Conservation (phyloP, 1,284 basidiomycete species). For the Dichomitus squalens region DNA sequence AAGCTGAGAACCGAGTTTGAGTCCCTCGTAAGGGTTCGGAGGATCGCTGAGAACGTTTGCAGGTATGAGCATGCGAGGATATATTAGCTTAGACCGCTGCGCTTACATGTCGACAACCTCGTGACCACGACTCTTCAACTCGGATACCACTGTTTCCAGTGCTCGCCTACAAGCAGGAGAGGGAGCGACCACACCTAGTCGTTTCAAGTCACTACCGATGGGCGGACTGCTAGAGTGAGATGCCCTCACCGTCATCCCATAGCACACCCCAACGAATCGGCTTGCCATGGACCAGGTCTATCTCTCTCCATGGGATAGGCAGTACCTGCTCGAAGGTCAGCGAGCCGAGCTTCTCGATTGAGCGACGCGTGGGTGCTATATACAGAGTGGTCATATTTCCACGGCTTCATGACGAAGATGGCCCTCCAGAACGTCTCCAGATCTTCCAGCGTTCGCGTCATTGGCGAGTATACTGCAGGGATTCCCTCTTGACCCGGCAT, state of each 20-base stretch:
- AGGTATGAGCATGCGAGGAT: too few relatives aligned
- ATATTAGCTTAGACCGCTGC: not conserved
- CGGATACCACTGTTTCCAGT: constrained; percentile 49
- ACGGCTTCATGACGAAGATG: constrained; percentile 59
- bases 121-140: constrained; percentile 50
- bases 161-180: constrained; percentile 66
- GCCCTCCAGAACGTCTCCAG: constrained; percentile 38
- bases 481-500: constrained; percentile 57
- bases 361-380: not conserved
- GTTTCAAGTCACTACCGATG: not conserved
- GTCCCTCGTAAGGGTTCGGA: constrained; percentile 41
- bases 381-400: constrained; percentile 64
- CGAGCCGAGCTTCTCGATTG: not conserved
- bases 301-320: constrained; percentile 57
- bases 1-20: constrained; percentile 41
- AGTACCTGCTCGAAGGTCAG: constrained; percentile 38
- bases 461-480: constrained; percentile 35
- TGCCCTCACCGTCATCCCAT: constrained; percentile 49
- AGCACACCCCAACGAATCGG: constrained; percentile 56
- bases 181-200: constrained; percentile 45
- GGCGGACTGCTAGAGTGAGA: not conserved
- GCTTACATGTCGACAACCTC: constrained; percentile 51
- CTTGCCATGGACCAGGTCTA: constrained; percentile 39
- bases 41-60: constrained; percentile 30
- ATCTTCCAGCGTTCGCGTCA: constrained; percentile 36